Percentiles rank a stretch among this genome's conserved stretches.
Evolutionary conservation across 2,329 filamentous ascomycete species (phyloP).

Genomic region (Calycina marina): DNA sequence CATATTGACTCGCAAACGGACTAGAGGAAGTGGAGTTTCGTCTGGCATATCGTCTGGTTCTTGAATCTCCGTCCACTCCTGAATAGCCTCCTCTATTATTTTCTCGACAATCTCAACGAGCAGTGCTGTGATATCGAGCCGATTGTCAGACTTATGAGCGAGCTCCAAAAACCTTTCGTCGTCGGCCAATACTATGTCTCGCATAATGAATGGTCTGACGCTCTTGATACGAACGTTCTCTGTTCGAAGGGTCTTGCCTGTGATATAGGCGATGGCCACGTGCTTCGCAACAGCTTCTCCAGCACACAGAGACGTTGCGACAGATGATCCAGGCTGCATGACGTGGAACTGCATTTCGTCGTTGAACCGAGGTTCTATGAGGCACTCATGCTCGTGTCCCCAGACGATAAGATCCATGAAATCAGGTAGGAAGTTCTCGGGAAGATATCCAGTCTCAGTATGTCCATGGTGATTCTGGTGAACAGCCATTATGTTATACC

Average conservation of each 20-base stretch:
- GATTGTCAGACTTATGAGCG: slow-evolving; percentile 70
- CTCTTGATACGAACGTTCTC: slow-evolving; percentile 75
- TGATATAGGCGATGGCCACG: slow-evolving; percentile 72
- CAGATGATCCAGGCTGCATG: slow-evolving; percentile 93
- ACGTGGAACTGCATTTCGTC: slow-evolving; percentile 84
- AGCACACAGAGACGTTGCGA: slow-evolving; percentile 81
- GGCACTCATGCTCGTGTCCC: slow-evolving; percentile 95
- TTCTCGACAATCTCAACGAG: slow-evolving; percentile 69
- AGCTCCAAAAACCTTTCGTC: slow-evolving; percentile 66
- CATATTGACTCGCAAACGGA: slow-evolving; percentile 84
- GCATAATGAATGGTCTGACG: slow-evolving; percentile 81
- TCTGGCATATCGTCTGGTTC: slow-evolving; percentile 44
- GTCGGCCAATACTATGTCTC: slow-evolving; percentile 62
- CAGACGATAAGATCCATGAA: slow-evolving; percentile 88
- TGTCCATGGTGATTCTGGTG: slow-evolving; percentile 95
- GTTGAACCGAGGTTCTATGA: slow-evolving; percentile 74
- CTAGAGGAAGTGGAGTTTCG: slow-evolving; percentile 62
- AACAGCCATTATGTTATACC: slow-evolving; percentile 91
- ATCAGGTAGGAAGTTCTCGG: slow-evolving; percentile 81
- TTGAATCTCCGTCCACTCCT: slow-evolving; percentile 70
- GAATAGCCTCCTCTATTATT: slow-evolving; percentile 73
- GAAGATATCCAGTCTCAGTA: slow-evolving; percentile 83
- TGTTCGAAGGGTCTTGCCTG: slow-evolving; percentile 64
- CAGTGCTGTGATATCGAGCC: slow-evolving; percentile 62
- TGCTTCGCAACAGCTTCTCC: slow-evolving; percentile 88